These are phyloP conservation scores for Purshia tridentata DNA, from an alignment of 306 rosid species.

Conservation along the genomic window DNA sequence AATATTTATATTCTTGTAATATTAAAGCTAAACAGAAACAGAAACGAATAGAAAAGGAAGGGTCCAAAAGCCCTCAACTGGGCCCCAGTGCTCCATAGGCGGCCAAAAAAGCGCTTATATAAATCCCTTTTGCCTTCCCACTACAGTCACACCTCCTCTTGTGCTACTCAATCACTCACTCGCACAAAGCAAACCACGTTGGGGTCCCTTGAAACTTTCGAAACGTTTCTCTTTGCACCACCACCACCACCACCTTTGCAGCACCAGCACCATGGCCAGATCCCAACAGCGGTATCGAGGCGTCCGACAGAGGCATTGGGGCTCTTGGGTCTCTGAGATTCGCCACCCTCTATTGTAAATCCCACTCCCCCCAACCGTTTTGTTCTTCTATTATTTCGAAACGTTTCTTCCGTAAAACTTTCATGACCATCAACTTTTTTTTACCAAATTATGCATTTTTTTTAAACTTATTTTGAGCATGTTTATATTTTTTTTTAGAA, in stretches of 20 bases:
- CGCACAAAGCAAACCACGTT: background rate
- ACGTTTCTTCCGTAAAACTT: background rate
- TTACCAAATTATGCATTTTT: background rate
- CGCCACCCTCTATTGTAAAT: slow-evolving; percentile 46
- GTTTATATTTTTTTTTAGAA: no score
- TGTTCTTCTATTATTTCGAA: background rate
- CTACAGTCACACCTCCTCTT: slow-evolving; percentile 4
- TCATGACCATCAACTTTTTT: background rate
- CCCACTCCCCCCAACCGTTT: background rate
- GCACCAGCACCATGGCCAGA: slow-evolving; percentile 66
- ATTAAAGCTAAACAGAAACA: background rate
- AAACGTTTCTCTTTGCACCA: slow-evolving; percentile 2
- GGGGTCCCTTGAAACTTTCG: background rate
- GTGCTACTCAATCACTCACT: background rate
- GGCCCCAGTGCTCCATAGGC: background rate
- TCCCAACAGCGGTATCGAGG: slow-evolving; percentile 73
- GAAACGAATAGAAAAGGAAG: background rate
- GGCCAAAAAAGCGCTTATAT: slow-evolving; percentile 21
- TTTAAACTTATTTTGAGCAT: background rate
- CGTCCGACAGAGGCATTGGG: slow-evolving; percentile 82
- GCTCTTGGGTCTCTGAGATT: slow-evolving; percentile 88
- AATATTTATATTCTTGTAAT: background rate
- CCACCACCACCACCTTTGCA: background rate
- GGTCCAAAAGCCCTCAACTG: background rate
- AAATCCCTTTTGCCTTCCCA: background rate